These are phyloP conservation scores for Akebia trifoliata DNA, from an alignment of 164 flowering plant species.

Conservation along the genomic window DNA sequence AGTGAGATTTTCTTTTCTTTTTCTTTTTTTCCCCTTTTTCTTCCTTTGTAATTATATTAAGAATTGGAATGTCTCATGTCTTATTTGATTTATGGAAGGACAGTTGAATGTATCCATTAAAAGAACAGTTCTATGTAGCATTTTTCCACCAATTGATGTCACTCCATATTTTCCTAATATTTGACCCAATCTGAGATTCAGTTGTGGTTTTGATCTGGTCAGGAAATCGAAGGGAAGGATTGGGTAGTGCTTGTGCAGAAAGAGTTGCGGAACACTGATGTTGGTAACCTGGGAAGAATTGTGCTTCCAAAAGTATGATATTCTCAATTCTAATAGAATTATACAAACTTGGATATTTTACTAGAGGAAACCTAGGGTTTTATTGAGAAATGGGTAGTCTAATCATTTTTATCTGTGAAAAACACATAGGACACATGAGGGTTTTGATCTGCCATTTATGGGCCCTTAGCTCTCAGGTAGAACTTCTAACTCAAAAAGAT, in stretches of 20 bases:
- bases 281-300: slow-evolving; percentile 33
- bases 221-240: slow-evolving; percentile 22
- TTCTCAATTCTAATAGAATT: no score
- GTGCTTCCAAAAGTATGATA: slow-evolving; percentile 32
- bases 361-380: slow-evolving; percentile 3
- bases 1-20: no score
- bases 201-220: slow-evolving; percentile 9
- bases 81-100: no score
- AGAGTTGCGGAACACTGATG: slow-evolving; percentile 34
- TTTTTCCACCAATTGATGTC: background rate
- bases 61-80: no score
- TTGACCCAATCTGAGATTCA: background rate
- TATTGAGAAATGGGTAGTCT: background rate
- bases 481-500: background rate
- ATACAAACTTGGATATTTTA: background rate
- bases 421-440: background rate
- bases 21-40: no score
- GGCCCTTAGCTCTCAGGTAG: background rate
- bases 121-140: no score
- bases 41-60: no score
- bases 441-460: background rate
- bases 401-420: background rate
- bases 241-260: slow-evolving; percentile 25
- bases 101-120: no score
- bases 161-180: background rate